Base-by-base conservation (phyloP, 257 asterid species). In the Anisodus acutangulus region DNA sequence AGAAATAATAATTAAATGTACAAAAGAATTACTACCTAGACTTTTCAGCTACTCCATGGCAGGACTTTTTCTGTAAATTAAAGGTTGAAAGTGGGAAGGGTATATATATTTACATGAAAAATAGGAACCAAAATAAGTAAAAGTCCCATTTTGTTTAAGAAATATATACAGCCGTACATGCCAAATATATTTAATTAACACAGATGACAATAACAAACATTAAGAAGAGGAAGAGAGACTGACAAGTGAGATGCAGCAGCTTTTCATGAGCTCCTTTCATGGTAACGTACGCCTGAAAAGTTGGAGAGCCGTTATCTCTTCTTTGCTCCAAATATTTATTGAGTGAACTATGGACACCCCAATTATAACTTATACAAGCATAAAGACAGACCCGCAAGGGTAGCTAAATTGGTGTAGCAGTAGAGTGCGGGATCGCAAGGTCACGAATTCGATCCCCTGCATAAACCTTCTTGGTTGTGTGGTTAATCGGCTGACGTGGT, bases 201-300 rank as follows among this genome's bases (percentile, higher is more conserved):
- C 37, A 22, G 17, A 64, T 2, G 4, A 2, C 8, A 16, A n/a
- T 17, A 64, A 11, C 3, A 26, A 59, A 5, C 9, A 71, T 37
- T 3, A 6, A 74, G 41, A 47, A 3, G 2, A 71, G 19, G 35
- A 35, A 41, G 59, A 45, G 5, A 2, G 45, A 74, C 80, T 74
- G 55, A 74, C 81, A 11, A 22, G 22, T 49, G 19, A 49, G 45
- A 26, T 49, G 43, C 43, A 74, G 81, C 81, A 74, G 62, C 19
- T 74, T 74, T 74, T 74, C 62, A 49, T 49, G 81, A 6, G 62
- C 62, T 74, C 45, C 81, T 74, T 22, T 62, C 81, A 74, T 74
- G 57, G 8, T 6, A 22, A 74, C 17, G 12, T 49, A 13, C 80
- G 43, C 60, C 60, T 11, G 54, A 74, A 49, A 74, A 19, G 37